Base-by-base conservation (phyloP, 2,329 filamentous ascomycete genomes). In the Acrocalymma vagum region DNA sequence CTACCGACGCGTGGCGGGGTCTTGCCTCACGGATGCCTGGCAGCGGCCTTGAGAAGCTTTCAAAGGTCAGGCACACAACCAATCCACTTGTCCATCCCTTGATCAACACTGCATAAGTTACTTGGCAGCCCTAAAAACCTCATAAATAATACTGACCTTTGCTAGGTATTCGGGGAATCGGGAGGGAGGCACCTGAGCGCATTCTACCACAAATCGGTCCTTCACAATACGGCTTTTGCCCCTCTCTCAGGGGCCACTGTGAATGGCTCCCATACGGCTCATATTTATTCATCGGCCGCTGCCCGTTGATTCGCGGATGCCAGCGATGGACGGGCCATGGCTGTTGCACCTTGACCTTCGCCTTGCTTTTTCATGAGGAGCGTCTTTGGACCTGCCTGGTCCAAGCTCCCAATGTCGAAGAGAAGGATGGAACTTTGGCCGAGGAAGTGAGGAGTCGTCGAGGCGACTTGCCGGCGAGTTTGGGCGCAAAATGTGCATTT, bases 171-270 rank as follows among this genome's bases (percentile, higher is more conserved):
- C n/a, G n/a, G n/a, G n/a, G n/a, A n/a, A n/a, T n/a, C n/a, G n/a
- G n/a, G n/a, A n/a, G n/a, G n/a, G n/a, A n/a, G n/a, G n/a, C n/a
- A n/a, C n/a, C n/a, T n/a, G n/a, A n/a, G n/a, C n/a, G n/a, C n/a
- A n/a, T n/a, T n/a, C n/a, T n/a, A n/a, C n/a, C n/a, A n/a, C n/a
- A n/a, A 49, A 38, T 52, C 53, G 52, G 53, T 22, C 51, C 47
- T 52, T 49, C 45, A 35, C 46, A 38, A 31, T 36, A 47, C 36
- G n/a, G 44, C 37, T 50, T 51, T 43, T 48, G 43, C 51, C 41
- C 45, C 54, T 48, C n/a, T n/a, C 56, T 55, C 58, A 65, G 60
- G 60, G 55, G 62, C n/a, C 42, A 54, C 51, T 41, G 45, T 38
- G 53, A 54, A 54, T 51, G 48, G 49, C 45, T 49, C 48, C 29